phyloP scores from a whole-genome alignment of 495 filamentous ascomycete species.

The Podospora conica region DNA sequence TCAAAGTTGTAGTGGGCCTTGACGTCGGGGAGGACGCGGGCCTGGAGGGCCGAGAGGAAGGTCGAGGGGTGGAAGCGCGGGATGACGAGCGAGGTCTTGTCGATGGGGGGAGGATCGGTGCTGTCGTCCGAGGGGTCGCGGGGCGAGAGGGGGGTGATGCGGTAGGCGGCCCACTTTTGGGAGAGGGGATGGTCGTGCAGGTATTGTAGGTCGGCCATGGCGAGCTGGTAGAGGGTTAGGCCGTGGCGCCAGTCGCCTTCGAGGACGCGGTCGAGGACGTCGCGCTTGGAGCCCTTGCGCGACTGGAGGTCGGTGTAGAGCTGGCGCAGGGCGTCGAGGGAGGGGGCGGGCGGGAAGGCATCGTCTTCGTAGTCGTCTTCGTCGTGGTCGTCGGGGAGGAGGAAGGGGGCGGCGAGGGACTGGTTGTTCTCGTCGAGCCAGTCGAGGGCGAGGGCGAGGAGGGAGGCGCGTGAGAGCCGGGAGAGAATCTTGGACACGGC shows the following conservation, averaged over 20 bases:
- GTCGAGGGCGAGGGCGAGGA: conserved; percentile 61
- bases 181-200: conserved; percentile 69
- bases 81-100: conserved; percentile 44
- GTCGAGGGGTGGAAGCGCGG: conserved; percentile 71
- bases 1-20: conserved; percentile 76
- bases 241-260: conserved; percentile 81
- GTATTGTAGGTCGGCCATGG: conserved; percentile 72
- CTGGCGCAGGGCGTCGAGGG: conserved; percentile 55
- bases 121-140: conserved; percentile 24
- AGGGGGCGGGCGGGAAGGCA: conserved; percentile 56
- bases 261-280: conserved; percentile 68
- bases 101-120: conserved; percentile 18
- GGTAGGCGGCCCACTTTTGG: conserved; percentile 70
- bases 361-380: conserved; percentile 42
- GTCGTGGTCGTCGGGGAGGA: conserved; percentile 35
- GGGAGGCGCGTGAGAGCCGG: conserved; percentile 62
- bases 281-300: conserved; percentile 62
- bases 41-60: conserved; percentile 67
- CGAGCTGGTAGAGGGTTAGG: conserved; percentile 68
- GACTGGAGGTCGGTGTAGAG: conserved; percentile 49
- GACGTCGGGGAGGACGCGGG: conserved; percentile 62
- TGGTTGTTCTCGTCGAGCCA: conserved; percentile 66
- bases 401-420: conserved; percentile 48
- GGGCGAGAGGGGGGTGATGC: conserved; percentile 40
- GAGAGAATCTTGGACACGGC: conserved; percentile 58